Base-by-base conservation (phyloP, 371 early-diverging fungal genomes). In the Gilbertella persicaria region DNA sequence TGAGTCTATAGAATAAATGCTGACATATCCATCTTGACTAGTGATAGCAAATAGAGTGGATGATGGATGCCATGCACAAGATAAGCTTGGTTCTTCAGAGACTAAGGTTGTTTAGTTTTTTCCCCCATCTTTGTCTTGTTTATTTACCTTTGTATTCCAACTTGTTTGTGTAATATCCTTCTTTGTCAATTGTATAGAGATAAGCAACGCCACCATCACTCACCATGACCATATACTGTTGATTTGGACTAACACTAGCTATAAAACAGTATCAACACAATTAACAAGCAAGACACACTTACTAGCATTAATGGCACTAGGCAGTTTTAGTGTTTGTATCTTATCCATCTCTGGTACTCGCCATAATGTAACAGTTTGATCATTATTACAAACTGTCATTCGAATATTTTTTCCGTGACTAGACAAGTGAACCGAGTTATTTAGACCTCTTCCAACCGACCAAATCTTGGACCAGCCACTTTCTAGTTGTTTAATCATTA, bases 371-470 rank as follows among this genome's bases (percentile, higher is more conserved):
- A 96, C 88, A 10, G 89, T 91, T 58, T 91, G 84, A 62, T 96
- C 97, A 60, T 95, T 96, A 72, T 93, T 96, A 73, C 94, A 90
- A 23, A 94, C 82, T 16, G 92, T 64, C 37, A 94, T 36, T 7
- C 29, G 21, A 8, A 39, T 14, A 10, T 45, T 28, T 12, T 28
- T 20, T 9, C 46, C 23, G 12, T 37, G 17, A 23, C 38, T 60
- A 8, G 83, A 78, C 17, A 92, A 85, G 52, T 80, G 78, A 51
- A 94, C 71, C 3, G 90, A 86, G 53, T 94, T 93, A 69, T 93
- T 93, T 39, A 54, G 38, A 13, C 54, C 54, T 10, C 28, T n/a
- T 5, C 91, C 91, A 12, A 91, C 87, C 4, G 78, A 68, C 1
- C 83, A 83, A 30, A 76, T 73, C 1, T 83, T 75, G 47, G 62